Base-by-base conservation (phyloP, 1,284 basidiomycete species). In the Omphalotus olearius region DNA sequence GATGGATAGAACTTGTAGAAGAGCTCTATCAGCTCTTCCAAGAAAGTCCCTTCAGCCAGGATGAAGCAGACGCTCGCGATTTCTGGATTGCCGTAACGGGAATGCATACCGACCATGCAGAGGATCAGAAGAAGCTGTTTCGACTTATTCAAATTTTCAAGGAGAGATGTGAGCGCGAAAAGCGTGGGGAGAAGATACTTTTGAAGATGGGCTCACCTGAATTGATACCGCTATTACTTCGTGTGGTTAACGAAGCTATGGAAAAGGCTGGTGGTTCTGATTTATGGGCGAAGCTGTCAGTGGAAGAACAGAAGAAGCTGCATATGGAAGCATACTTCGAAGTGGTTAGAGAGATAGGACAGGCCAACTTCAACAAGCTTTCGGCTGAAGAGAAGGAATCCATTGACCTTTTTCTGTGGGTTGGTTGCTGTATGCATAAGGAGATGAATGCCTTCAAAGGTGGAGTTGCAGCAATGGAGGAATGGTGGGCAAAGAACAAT, bases 391-490 rank as follows among this genome's bases (percentile, higher is more conserved):
- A 61, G 39, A 39, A 54, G 1, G 51, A 45, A 1, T 28, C 10
- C 26, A 10, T 59, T 0, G 49, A 57, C 25, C 52, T 65, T 9
- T 61, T 65, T 50, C 43, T 63, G 6, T 62, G 60, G 54, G 51
- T 51, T 2, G 63, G 65, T 0, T 68, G 66, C 44, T 60, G 58
- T 25, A 66, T 66, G 66, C 66, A 67, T 44, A 68, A 68, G 41
- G 65, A 66, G 20, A 48, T 66, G 39, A 68, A 68, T 45, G 40
- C 56, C 2, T 58, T 66, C 13, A 66, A 65, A 48, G 64, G 64
- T 2, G 62, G 66, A 0, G 57, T 50, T 42, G 13, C 37, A 13
- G 37, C 38, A 13, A 56, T 64, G 57, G 43, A 50, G 25, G 42
- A 37, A 13, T 54, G 25, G 25, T 60, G 53, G 57, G 33, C n/a